phyloP scores from a whole-genome alignment of 2,329 filamentous ascomycete species.

The Purpureocillium takamizusanense region DNA sequence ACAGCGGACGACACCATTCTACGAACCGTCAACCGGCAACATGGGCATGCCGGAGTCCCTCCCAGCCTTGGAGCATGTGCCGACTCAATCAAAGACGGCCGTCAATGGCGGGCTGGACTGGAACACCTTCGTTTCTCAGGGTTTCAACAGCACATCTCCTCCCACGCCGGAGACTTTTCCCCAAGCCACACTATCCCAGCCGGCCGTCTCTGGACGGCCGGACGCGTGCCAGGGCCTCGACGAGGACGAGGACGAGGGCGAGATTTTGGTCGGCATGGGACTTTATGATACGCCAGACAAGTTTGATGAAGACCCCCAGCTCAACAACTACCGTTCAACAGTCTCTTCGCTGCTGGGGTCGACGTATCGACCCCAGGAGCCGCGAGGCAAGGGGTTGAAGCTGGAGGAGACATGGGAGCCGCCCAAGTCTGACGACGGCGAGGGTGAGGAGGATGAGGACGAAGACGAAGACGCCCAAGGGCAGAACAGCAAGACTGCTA shows the following conservation, averaged over 20 bases:
- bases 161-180: conserved; percentile 52
- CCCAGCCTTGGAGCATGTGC: conserved; percentile 12
- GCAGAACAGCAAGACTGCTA: background rate
- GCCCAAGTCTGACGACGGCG: conserved; percentile 53
- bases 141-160: conserved; percentile 40
- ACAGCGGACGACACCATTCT: conserved; percentile 19
- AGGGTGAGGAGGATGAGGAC: conserved; percentile 38
- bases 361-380: conserved; percentile 32
- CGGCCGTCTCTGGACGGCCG: conserved; percentile 38
- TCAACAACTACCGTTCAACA: conserved; percentile 46
- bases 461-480: conserved; percentile 25
- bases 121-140: conserved; percentile 35
- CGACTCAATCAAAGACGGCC: conserved; percentile 4
- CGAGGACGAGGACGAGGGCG: conserved; percentile 50
- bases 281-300: conserved; percentile 67
- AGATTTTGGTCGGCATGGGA: conserved; percentile 74
- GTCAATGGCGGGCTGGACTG: conserved; percentile 24
- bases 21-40: conserved; percentile 12
- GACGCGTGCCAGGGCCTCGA: conserved; percentile 41
- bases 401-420: conserved; percentile 74
- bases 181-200: conserved; percentile 37
- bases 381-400: conserved; percentile 65
- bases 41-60: conserved; percentile 20
- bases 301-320: conserved; percentile 34
- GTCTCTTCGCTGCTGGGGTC: conserved; percentile 46